phyloP scores from a whole-genome alignment of 495 filamentous ascomycete genomes.

The Penicillium argentinense region DNA sequence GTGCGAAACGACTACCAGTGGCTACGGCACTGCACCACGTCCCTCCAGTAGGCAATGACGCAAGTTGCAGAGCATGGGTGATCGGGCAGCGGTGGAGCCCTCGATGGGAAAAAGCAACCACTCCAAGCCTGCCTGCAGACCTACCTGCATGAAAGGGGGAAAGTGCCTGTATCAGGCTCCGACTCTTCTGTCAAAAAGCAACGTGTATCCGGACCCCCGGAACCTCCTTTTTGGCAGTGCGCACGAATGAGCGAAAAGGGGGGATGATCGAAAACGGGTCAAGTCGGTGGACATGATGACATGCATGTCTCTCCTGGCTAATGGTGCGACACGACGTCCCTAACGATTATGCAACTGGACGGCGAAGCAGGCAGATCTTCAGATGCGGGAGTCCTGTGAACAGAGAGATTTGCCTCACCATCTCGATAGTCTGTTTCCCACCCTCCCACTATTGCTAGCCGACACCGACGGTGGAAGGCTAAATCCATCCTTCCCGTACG shows the following conservation, averaged over 20 bases:
- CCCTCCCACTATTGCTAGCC: conserved; percentile 21
- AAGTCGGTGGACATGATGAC: conserved; percentile 10
- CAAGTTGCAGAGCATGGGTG: conserved; percentile 3
- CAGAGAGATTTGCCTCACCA: conserved; percentile 13
- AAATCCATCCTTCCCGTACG: conserved; percentile 10
- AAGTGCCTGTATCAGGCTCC: background rate
- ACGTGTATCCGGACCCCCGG: background rate
- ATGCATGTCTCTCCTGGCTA: conserved; percentile 12
- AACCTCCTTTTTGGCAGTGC: background rate
- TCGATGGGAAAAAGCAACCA: no score
- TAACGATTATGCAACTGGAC: background rate
- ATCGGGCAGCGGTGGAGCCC: conserved; percentile 8
- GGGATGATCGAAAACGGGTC: background rate
- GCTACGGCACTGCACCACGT: background rate
- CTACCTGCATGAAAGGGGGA: conserved; percentile 15
- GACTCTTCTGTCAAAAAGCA: conserved; percentile 8
- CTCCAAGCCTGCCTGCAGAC: background rate
- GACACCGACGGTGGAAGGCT: conserved; percentile 17
- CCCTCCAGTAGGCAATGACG: conserved; percentile 7
- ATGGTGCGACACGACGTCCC: conserved; percentile 24
- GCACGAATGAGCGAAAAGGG: background rate
- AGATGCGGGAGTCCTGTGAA: conserved; percentile 2
- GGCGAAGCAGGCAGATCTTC: conserved; percentile 2
- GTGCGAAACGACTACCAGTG: conserved; percentile 22
- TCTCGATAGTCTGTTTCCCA: conserved; percentile 25